Base-by-base conservation (phyloP, 2,329 filamentous ascomycete species). In the Alternaria angustiovoidea region DNA sequence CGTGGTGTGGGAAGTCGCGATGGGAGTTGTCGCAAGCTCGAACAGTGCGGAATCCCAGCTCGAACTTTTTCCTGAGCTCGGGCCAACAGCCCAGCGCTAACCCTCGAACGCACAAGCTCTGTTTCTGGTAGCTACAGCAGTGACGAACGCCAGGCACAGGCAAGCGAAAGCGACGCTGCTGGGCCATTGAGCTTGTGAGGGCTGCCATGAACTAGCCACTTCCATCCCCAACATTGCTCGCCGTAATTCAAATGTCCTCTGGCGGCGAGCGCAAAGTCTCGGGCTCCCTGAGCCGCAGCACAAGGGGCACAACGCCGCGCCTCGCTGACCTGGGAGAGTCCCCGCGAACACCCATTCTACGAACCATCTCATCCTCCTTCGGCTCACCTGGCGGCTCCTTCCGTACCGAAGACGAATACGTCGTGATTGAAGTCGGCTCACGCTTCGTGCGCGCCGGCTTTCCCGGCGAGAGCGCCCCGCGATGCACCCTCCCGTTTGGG, bases 361-460 rank as follows among this genome's bases (percentile, higher is more conserved):
- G 71, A 77, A 91, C 67, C 83, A 89, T 71, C 81, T 89, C 71
- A 66, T 84, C 84, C 20, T 82, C 84, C 52, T 87, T 84, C 65
- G 85, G 85, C 30, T 89, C 87, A 5, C 86, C 87, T 2, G 82
- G 84, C 46, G 81, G 82, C 32, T 82, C 81, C 24, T 87, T 85
- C 63, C 86, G 88, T 20, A 73, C 75, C 49, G 84, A 88, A 58
- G 93, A 97, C 70, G 95, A 99, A 72, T 95, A 97, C 67, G 84
- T 90, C 7, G 86, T 99, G 42, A 83, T 97, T 52, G 93, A 98
- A 76, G 77, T 98, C 36, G 94, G 93, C 1, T 87, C 91, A 9
- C 87, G 94, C 22, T 90, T 88, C 78, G 78, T 98, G 26, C 88
- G 91, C 44, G 89, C 91, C 9, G 95, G 95, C 0, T 95, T 97